A percentile compares a stretch with the other conserved stretches of the same genome.
Evolutionary conservation across 768 basidiomycete species (phyloP).

Genomic region (Sporobolomyces phaffii): DNA sequence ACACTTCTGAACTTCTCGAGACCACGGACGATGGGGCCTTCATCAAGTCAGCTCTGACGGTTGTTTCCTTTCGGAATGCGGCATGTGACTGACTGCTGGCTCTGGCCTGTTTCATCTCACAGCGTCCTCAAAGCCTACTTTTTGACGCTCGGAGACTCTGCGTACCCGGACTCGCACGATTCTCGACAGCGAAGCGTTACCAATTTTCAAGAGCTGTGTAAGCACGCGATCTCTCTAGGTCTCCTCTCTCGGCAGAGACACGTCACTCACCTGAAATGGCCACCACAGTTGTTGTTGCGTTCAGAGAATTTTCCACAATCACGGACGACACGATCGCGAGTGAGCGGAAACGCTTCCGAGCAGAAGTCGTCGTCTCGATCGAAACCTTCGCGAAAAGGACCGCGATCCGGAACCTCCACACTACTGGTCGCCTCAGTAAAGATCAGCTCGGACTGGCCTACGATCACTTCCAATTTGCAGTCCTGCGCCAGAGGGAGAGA

Average conservation of each 20-base stretch:
- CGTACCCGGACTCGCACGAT: constrained; percentile 80
- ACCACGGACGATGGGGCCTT: constrained; percentile 96
- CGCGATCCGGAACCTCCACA: constrained; percentile 76
- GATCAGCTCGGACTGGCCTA: constrained; percentile 85
- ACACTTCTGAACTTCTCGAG: constrained; percentile 81
- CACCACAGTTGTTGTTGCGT: constrained; percentile 78
- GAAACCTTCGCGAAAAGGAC: constrained; percentile 91
- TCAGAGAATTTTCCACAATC: constrained; percentile 87
- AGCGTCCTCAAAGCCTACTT: constrained; percentile 96
- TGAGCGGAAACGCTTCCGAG: constrained; percentile 77
- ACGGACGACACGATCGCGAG: constrained; percentile 85
- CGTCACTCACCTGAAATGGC: too few relatives aligned
- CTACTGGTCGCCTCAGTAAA: constrained; percentile 72
- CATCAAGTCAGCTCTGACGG: constrained; percentile 59
- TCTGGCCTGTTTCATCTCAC: too few relatives aligned
- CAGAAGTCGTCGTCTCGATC: constrained; percentile 84
- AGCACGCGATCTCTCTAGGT: not conserved
- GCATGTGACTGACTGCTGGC: too few relatives aligned
- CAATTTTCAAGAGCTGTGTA: constrained; percentile 76
- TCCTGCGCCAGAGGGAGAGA: constrained; percentile 31
- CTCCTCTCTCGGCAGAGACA: too few relatives aligned
- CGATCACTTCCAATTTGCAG: constrained; percentile 53
- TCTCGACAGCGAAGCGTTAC: constrained; percentile 88
- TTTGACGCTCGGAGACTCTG: constrained; percentile 82
- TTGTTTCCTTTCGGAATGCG: too few relatives aligned